These are phyloP conservation scores for Datisca glomerata DNA, from an alignment of 306 rosid species.

Conservation along the genomic window DNA sequence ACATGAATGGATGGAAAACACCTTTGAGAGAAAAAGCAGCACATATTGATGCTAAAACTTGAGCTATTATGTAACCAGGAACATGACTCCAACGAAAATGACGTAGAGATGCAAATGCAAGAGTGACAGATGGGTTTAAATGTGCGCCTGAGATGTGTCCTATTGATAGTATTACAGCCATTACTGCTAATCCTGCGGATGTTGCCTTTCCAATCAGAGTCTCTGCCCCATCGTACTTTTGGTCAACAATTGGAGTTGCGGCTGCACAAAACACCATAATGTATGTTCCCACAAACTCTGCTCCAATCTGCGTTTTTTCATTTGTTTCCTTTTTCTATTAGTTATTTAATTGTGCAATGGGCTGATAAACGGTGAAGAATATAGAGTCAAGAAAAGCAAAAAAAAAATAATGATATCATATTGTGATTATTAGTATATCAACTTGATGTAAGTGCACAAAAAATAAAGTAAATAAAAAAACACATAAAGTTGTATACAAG, in stretches of 20 bases:
- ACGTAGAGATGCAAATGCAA: constrained; percentile 30
- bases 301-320: constrained; percentile 29
- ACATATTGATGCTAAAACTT: constrained; percentile 22
- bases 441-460: no score
- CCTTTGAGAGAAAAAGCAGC: constrained; percentile 25
- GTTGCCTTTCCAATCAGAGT: constrained; percentile 25
- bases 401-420: no score
- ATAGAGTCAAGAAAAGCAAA: no score
- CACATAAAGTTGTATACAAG: no score
- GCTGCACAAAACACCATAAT: constrained; percentile 32
- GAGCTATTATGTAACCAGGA: constrained; percentile 29
- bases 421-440: no score
- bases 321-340: no score
- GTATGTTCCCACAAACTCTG: constrained; percentile 47
- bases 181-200: constrained; percentile 31
- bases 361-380: no score
- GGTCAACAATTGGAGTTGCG: constrained; percentile 28
- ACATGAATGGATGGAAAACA: constrained; percentile 19
- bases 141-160: constrained; percentile 55
- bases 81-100: constrained; percentile 27
- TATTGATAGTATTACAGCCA: constrained; percentile 20
- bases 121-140: constrained; percentile 46
- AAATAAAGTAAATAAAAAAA: no score
- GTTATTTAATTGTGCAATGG: no score
- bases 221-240: constrained; percentile 17